Evolutionary conservation across 148 eudicot species (phyloP).

Genomic region (Rhododendron griersonianum): DNA sequence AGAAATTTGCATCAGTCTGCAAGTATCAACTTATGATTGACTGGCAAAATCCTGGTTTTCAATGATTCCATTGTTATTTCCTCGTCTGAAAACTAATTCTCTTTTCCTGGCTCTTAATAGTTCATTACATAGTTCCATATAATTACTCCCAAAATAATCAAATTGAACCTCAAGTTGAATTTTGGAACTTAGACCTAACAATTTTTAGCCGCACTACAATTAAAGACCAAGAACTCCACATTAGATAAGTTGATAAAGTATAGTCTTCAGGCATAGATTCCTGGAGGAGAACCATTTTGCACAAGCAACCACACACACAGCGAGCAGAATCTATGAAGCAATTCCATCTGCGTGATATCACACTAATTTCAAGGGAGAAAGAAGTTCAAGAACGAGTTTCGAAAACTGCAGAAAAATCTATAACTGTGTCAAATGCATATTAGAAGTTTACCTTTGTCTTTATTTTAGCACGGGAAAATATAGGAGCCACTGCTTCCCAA

Average conservation of each 20-base stretch:
- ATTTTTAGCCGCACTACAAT: too few species aligned
- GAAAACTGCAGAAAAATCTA: not conserved
- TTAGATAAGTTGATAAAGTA: not conserved
- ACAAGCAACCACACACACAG: not conserved
- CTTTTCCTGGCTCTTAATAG: not conserved
- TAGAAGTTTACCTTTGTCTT: slow-evolving; percentile 55
- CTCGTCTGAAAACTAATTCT: not conserved
- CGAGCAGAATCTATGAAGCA: not conserved
- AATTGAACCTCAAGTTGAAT: not conserved
- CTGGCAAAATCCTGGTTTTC: not conserved
- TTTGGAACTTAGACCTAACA: not conserved
- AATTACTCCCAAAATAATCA: not conserved
- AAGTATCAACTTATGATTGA: not conserved
- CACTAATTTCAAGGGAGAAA: not conserved
- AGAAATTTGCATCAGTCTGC: not conserved
- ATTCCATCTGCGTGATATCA: not conserved
- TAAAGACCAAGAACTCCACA: not conserved
- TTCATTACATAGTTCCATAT: not conserved
- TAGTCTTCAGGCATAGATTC: not conserved
- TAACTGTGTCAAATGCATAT: not conserved
- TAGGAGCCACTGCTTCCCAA: slow-evolving; percentile 80
- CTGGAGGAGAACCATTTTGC: not conserved
- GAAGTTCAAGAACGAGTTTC: not conserved
- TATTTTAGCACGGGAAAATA: slow-evolving; percentile 79
- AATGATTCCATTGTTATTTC: not conserved